Evolutionary conservation across 2,329 filamentous ascomycete species (phyloP), one percentile per base, ranked within the genome.

Genomic region (Knoxdaviesia capensis): DNA sequence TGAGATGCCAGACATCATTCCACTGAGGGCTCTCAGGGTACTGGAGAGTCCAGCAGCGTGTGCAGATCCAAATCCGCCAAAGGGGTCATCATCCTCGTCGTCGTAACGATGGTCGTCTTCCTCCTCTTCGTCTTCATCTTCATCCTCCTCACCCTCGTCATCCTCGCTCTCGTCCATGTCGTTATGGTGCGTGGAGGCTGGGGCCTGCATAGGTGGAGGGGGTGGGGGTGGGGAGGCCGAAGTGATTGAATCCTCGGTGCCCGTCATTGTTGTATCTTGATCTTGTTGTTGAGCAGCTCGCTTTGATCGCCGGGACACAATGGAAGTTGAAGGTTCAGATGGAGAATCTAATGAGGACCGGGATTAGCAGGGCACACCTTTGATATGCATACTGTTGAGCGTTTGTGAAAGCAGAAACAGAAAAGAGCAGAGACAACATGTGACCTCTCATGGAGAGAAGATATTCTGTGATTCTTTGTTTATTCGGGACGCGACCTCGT

Each of bases 1-100:
- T 28, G 83, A 80, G 45, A 88, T 77, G 35, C 87, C 82, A 3
- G 83, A 81, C 72, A 94, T 88, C 71, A 94, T 92, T 48, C 87
- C 87, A 42, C 77, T 92, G 49, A 98, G 63, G 11, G 87, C 86
- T 54, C 88, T 71, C 11, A 98, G 68, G 9, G 86, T 93, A 53
- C 67, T 82, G 6, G 84, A 83, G 31, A 96, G 63, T 36, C 79
- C 74, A n/a, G 33, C 31, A 7, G 34, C 38, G 8, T 35, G 11
- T 35, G 39, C 40, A 20, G 35, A 33, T 34, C 81, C 77, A 48
- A 94, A 84, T 9, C 66, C 68, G 36, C 71, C 68, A 49, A 76
- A 75, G 0, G 70, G 67, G 48, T 74, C 71, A 43, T 75, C 73
- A 44, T 81, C 77, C 28, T 77, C 79, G 48, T 82, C 77, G 42